A percentile compares a stretch with the other conserved stretches of the same genome.
phyloP scores from a whole-genome alignment of 371 early-diverging fungal genomes.

The Dinochytrium kinnereticum region DNA sequence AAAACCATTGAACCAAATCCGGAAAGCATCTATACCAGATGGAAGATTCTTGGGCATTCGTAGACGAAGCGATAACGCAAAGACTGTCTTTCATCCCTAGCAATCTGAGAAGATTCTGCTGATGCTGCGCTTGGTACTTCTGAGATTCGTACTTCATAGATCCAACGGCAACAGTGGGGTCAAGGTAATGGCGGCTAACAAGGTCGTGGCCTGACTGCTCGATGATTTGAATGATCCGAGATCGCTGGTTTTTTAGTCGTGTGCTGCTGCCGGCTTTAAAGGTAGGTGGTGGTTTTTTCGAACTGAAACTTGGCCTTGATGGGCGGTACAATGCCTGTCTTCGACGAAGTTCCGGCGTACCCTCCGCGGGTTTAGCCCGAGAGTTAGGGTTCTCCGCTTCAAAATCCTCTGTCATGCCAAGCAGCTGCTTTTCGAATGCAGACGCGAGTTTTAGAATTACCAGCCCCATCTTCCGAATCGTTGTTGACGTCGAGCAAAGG shows the following conservation, averaged over 20 bases:
- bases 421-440: slow-evolving; percentile 24
- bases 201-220: slow-evolving; percentile 41
- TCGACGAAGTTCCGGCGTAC: slow-evolving; percentile 1
- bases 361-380: neutral
- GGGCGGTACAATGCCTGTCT: slow-evolving; percentile 3
- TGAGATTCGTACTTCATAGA: slow-evolving; percentile 40
- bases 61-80: slow-evolving; percentile 37
- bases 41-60: slow-evolving; percentile 33
- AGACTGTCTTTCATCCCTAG: slow-evolving; percentile 42
- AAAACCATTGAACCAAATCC: slow-evolving; percentile 66
- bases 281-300: neutral
- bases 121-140: slow-evolving; percentile 41
- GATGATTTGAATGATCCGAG: slow-evolving; percentile 38
- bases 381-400: neutral
- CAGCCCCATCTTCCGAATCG: slow-evolving; percentile 60
- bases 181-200: slow-evolving; percentile 42
- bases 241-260: slow-evolving; percentile 12
- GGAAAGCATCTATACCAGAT: slow-evolving; percentile 66
- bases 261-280: neutral
- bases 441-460: slow-evolving; percentile 51
- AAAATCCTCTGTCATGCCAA: slow-evolving; percentile 12
- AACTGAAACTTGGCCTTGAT: neutral
- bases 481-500: slow-evolving; percentile 66
- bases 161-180: slow-evolving; percentile 33
- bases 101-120: slow-evolving; percentile 31